phyloP scores from a whole-genome alignment of 2,329 filamentous ascomycete species.

The Mycosphaerelloides madeirae region DNA sequence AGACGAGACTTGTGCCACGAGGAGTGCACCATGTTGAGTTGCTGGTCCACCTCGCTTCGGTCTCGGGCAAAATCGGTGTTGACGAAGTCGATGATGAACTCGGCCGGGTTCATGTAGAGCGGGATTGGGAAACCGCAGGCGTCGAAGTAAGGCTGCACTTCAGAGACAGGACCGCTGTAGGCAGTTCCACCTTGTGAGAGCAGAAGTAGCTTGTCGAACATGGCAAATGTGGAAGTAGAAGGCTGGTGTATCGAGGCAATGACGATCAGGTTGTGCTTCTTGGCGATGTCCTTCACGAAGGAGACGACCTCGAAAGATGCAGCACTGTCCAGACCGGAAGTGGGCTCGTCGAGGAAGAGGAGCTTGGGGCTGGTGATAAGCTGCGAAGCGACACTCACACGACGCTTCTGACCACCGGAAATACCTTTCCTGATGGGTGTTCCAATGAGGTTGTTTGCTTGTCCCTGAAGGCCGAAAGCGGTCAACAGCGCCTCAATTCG shows the following conservation, averaged over 20 bases:
- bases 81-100: conserved; percentile 72
- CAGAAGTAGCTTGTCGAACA: conserved; percentile 75
- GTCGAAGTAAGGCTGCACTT: conserved; percentile 60
- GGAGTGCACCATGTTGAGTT: conserved; percentile 51
- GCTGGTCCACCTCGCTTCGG: conserved; percentile 43
- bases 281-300: conserved; percentile 64
- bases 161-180: conserved; percentile 63
- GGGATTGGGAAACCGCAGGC: conserved; percentile 60
- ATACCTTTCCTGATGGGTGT: conserved; percentile 80
- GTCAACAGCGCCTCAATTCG: conserved; percentile 63
- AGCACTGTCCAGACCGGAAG: conserved; percentile 74
- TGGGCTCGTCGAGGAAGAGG: conserved; percentile 79
- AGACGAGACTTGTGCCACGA: conserved; percentile 52
- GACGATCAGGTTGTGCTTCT: conserved; percentile 67
- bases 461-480: conserved; percentile 67
- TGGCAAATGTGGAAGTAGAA: conserved; percentile 69
- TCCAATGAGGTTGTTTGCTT: conserved; percentile 68
- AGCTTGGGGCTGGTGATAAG: conserved; percentile 77
- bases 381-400: conserved; percentile 73
- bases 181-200: conserved; percentile 66
- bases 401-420: conserved; percentile 77
- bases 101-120: conserved; percentile 69
- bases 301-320: conserved; percentile 72
- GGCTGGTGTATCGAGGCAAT: conserved; percentile 84
- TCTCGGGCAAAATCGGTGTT: conserved; percentile 68